A percentile compares a stretch with the other conserved stretches of the same genome.
Conservation (phyloP, 2,329 filamentous ascomycete species). For the Alternaria triticimaculans region DNA sequence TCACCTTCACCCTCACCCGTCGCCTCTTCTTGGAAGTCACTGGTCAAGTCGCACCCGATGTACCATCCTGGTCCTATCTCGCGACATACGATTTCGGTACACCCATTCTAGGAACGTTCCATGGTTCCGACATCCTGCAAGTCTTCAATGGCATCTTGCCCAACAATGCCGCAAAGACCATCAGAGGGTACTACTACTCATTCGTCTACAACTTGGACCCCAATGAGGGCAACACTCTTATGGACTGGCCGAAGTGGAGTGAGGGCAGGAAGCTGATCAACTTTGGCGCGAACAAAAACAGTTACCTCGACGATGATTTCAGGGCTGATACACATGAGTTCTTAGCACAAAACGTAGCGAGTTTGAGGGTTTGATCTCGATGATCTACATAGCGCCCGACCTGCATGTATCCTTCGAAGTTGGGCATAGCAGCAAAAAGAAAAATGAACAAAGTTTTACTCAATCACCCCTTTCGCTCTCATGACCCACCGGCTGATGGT, state of each 20-base stretch:
- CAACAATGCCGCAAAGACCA: slow-evolving; percentile 66
- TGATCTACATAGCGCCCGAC: neutral
- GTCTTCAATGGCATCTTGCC: slow-evolving; percentile 70
- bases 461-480: neutral
- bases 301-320: slow-evolving; percentile 58
- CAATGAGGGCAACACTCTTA: slow-evolving; percentile 60
- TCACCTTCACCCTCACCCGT: slow-evolving; percentile 75
- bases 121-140: slow-evolving; percentile 72
- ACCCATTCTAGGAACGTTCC: slow-evolving; percentile 77
- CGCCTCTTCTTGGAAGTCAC: slow-evolving; percentile 66
- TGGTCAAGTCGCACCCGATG: slow-evolving; percentile 57
- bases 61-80: slow-evolving; percentile 78
- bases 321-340: slow-evolving; percentile 54
- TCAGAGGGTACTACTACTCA: slow-evolving; percentile 73
- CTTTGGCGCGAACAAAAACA: slow-evolving; percentile 50
- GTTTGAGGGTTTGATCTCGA: slow-evolving; percentile 17
- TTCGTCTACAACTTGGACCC: slow-evolving; percentile 76
- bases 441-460: neutral
- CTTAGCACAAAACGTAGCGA: slow-evolving; percentile 41
- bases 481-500: slow-evolving; percentile 17
- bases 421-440: neutral
- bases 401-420: neutral
- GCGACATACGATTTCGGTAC: slow-evolving; percentile 74
- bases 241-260: slow-evolving; percentile 63
- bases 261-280: slow-evolving; percentile 59